phyloP scores from a whole-genome alignment of 371 early-diverging fungal genomes.

The Mucor piriformis region DNA sequence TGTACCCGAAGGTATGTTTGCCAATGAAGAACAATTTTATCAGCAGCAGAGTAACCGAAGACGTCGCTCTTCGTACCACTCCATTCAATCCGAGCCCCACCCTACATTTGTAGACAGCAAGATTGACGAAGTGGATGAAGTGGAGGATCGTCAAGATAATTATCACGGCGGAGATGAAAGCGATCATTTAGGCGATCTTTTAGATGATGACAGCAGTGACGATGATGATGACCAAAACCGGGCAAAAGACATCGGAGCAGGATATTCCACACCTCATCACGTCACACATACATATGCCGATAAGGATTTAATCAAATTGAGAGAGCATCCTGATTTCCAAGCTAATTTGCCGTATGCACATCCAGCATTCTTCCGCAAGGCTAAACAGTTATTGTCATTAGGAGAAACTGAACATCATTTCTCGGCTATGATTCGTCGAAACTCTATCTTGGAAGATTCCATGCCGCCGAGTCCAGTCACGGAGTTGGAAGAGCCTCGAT shows the following conservation, averaged over 20 bases:
- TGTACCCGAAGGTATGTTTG: constrained; percentile 27
- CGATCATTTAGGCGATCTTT: constrained; percentile 24
- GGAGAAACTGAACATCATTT: constrained; percentile 30
- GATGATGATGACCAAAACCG: constrained; percentile 14
- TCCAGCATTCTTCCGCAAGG: constrained; percentile 43
- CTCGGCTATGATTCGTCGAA: constrained; percentile 34
- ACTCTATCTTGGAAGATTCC: constrained; percentile 41
- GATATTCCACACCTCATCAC: constrained; percentile 7
- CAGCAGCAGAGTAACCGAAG: constrained; percentile 11
- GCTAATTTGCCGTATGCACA: constrained; percentile 27
- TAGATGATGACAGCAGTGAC: constrained; percentile 17
- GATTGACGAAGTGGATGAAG: constrained; percentile 30
- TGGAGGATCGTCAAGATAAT: not conserved
- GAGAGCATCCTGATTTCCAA: constrained; percentile 42
- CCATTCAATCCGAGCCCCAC: constrained; percentile 32
- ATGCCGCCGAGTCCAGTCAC: constrained; percentile 26
- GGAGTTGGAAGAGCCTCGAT: constrained; percentile 28
- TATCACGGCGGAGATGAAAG: constrained; percentile 8
- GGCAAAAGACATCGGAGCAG: constrained; percentile 14
- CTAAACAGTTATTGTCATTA: constrained; percentile 33
- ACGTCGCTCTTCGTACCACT: constrained; percentile 29
- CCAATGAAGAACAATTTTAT: constrained; percentile 31
- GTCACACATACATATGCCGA: not conserved
- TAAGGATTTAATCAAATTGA: constrained; percentile 23
- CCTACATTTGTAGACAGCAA: constrained; percentile 30